phyloP scores from a whole-genome alignment of 2,329 filamentous ascomycete genomes.

The Monilinia fructicola region DNA sequence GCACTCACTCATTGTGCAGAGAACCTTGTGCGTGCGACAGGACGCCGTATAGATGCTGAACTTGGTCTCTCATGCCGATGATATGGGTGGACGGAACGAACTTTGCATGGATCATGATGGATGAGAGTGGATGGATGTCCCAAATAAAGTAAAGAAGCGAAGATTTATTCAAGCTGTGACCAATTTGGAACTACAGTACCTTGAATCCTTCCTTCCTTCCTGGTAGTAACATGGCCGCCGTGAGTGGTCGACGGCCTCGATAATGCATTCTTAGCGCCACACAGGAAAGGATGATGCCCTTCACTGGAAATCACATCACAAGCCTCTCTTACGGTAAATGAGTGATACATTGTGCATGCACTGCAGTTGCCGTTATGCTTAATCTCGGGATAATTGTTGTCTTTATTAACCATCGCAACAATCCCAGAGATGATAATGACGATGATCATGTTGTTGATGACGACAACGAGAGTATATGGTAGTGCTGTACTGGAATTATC shows the following conservation, averaged over 20 bases:
- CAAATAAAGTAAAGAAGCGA: conserved; percentile 5
- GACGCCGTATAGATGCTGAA: neutral
- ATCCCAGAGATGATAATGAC: neutral
- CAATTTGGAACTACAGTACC: neutral
- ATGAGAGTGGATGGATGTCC: neutral
- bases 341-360: neutral
- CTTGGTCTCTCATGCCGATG: neutral
- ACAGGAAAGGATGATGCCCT: neutral
- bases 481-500: neutral
- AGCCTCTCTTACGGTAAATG: neutral
- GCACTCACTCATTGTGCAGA: neutral
- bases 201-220: neutral
- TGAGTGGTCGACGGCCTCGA: conserved; percentile 9
- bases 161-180: neutral
- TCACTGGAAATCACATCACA: conserved; percentile 10
- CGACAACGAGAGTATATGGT: neutral
- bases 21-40: neutral
- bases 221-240: neutral
- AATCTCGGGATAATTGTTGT: neutral
- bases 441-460: neutral
- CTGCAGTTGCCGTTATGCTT: conserved; percentile 7
- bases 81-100: neutral
- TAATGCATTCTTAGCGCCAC: conserved; percentile 19
- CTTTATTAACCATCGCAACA: neutral
- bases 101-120: conserved; percentile 8